Evolutionary conservation across 306 rosid genomes (phyloP), one percentile per base, ranked within the genome.

Genomic region (Sesbania bispinosa): DNA sequence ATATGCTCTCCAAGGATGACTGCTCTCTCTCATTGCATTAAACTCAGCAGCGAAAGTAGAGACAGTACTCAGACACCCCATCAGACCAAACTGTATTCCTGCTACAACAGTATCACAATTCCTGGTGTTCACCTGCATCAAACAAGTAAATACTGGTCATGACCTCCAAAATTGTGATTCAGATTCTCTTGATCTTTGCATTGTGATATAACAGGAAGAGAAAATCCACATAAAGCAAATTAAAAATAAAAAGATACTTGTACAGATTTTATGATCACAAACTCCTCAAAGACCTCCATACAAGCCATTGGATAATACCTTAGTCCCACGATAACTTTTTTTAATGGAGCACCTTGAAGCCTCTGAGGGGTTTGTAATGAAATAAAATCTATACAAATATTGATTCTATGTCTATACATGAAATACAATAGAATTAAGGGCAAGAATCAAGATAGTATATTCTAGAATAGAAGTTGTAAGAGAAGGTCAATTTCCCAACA

Each of bases 61-160:
- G 5, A 93, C 94, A 7, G 97, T 90, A 76, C 98, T 93, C 74
- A 90, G 75, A 80, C 97, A 90, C 10, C 98, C 92, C 83, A 87
- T 29, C 11, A 90, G 47, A 64, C 97, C 97, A 42, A 93, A 68
- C 55, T 93, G 92, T 46, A 84, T 46, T 67, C 96, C 96, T 8
- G 75, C 29, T 39, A 78, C 81, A 21, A 84, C 75, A 5, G 83
- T 93, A 29, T 90, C 86, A 50, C 89, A 83, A 21, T 67, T 64
- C 80, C 48, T 75, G 20, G 77, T 78, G 32, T 83, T 83, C 55
- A 83, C 90, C 96, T 92, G 90, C 77, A 78, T 19, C 74, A 61
- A 10, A 47, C 35, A 80, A 32, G 32, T 75, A 69, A 57, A 68
- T 30, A 5, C 6, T 14, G 6, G 21, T 50, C 5, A 0, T 46